phyloP scores from a whole-genome alignment of 73 alveolate species.

The Tetrahymena thermophila region DNA sequence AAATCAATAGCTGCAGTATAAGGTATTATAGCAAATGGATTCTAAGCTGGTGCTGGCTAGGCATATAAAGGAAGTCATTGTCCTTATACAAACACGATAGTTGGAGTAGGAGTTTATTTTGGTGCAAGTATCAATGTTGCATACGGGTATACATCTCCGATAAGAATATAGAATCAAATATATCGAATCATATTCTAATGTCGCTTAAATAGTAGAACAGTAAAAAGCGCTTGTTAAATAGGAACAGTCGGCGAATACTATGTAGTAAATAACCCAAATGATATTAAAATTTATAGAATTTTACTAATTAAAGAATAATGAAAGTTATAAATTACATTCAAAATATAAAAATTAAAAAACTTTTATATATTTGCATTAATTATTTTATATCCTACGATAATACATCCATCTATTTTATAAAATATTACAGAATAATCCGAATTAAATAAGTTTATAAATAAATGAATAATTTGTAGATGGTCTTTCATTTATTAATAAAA shows the following conservation, averaged over 20 bases:
- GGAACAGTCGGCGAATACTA: not conserved
- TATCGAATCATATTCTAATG: not conserved
- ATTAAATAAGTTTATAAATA: too few species aligned
- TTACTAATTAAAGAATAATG: not conserved
- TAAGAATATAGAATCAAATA: not conserved
- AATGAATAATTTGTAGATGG: too few species aligned
- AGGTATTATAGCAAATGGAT: not conserved
- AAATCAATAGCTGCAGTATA: not conserved
- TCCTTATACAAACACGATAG: not conserved
- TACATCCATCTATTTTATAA: too few species aligned
- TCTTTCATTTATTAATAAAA: too few species aligned
- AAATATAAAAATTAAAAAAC: too few species aligned
- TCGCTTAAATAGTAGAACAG: not conserved
- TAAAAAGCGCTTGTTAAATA: not conserved
- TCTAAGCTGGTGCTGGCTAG: not conserved
- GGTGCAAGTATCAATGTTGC: not conserved
- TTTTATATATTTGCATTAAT: too few species aligned
- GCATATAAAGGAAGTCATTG: not conserved
- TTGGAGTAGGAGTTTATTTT: not conserved
- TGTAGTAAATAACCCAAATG: not conserved
- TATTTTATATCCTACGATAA: too few species aligned
- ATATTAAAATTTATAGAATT: not conserved
- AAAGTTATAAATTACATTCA: too few species aligned
- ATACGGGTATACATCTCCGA: not conserved
- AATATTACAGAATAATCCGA: too few species aligned